phyloP scores from a whole-genome alignment of 768 basidiomycete genomes.

The Tulasnella calospora region DNA sequence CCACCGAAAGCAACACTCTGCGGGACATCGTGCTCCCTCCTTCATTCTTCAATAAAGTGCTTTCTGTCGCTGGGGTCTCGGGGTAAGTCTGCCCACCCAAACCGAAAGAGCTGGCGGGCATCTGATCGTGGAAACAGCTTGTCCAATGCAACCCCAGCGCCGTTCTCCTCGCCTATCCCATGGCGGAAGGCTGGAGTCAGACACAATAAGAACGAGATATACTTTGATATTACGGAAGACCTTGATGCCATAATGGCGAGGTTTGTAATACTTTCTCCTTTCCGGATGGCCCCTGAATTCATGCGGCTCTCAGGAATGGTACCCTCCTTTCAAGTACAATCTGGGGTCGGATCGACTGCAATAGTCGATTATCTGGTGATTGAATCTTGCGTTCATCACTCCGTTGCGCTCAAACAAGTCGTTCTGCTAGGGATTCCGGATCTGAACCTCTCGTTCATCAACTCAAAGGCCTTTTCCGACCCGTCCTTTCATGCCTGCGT shows the following conservation, averaged over 20 bases:
- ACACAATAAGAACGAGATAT: slow-evolving; percentile 85
- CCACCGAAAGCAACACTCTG: slow-evolving; percentile 82
- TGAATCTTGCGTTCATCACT: slow-evolving; percentile 41
- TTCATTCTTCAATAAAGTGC: slow-evolving; percentile 69
- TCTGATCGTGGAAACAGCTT: slow-evolving; percentile 14
- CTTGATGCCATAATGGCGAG: slow-evolving; percentile 72
- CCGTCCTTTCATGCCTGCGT: slow-evolving; percentile 92
- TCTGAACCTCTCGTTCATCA: slow-evolving; percentile 68
- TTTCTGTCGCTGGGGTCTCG: slow-evolving; percentile 50
- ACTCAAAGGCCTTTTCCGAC: slow-evolving; percentile 66
- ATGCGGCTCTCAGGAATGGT: slow-evolving; percentile 26
- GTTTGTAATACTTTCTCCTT: slow-evolving; percentile 44
- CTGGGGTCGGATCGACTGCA: slow-evolving; percentile 31
- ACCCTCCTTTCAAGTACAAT: slow-evolving; percentile 29
- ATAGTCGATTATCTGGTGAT: slow-evolving; percentile 56
- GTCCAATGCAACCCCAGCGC: slow-evolving; percentile 38
- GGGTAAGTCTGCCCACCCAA: slow-evolving; percentile 33
- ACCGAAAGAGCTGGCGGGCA: neutral
- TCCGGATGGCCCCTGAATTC: neutral
- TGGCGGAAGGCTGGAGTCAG: slow-evolving; percentile 84
- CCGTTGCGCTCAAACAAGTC: neutral
- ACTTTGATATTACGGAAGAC: slow-evolving; percentile 85
- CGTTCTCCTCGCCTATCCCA: slow-evolving; percentile 85
- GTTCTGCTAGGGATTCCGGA: slow-evolving; percentile 69
- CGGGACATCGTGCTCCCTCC: slow-evolving; percentile 93